Base-by-base conservation (phyloP, 495 filamentous ascomycete species). In the Aspergillus carlsbadensis region DNA sequence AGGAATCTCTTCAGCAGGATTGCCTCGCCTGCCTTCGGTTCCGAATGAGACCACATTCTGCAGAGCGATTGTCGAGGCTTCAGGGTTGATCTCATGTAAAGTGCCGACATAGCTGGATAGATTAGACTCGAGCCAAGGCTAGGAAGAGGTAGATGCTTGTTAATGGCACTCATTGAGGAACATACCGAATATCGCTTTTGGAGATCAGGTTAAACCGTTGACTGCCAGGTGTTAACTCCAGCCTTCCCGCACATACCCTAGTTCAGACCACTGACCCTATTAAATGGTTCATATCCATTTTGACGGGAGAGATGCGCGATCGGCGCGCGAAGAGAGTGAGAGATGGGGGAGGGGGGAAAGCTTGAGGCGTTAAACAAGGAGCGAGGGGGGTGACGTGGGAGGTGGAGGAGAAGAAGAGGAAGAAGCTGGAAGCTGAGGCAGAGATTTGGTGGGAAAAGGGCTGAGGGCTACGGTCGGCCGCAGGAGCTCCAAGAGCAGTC, bases 11-110 rank as follows among this genome's bases (percentile, higher is more conserved):
- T 94, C 88, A 6, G 83, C 81, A 6, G 87, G 89, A 52, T 85
- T 85, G 62, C 78, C 81, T 65, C 84, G 86, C 48, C 94, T 88
- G 37, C 91, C 91, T 78, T 99, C 94, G 13, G 93, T 96, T 56
- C 94, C 94, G 68, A 84, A 94, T 1, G 92, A 96, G 41, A 84
- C 82, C 66, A 99, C 94, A 77, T 94, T 89, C 67, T 99, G 92
- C 33, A 99, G 84, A 37, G 94, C 94, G 62, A 99, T 95, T 45
- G 95, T 98, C 44, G 91, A 92, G 54, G 87, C 87, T 69, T 96
- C 92, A 44, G 94, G 96, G 74, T 95, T 96, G 85, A 99, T 98
- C 71, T 97, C 91, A 76, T 96, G 90, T 31, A 99, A 83, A 41
- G 88, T 91, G 58, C 94, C 94, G 61, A 96, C 91, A 80, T 98